Percentiles rank a stretch among this genome's conserved stretches.
phyloP scores from a whole-genome alignment of 345 rosid species.

The Microthlaspi erraticum region DNA sequence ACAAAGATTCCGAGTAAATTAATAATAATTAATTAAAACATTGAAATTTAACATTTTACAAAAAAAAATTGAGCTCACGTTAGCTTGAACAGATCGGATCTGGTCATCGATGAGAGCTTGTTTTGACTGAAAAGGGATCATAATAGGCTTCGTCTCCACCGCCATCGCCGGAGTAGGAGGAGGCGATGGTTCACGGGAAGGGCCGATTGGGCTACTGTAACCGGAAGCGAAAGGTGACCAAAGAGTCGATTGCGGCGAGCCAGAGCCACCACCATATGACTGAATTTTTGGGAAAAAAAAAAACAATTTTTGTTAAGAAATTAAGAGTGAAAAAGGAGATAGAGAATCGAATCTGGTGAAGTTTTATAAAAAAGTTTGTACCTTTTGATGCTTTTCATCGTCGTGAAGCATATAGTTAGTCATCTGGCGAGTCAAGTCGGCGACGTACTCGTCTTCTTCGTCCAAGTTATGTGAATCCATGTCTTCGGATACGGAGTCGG shows the following conservation, averaged over 20 bases:
- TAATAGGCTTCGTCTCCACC: constrained; percentile 37
- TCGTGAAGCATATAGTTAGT: constrained; percentile 62
- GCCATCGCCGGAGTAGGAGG: constrained; percentile 41
- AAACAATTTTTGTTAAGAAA: background rate
- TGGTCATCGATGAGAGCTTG: constrained; percentile 65
- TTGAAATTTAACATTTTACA: too few relatives aligned
- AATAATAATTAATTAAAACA: background rate
- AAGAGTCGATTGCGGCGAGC: constrained; percentile 53
- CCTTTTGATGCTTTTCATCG: constrained; percentile 46
- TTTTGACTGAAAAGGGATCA: constrained; percentile 47
- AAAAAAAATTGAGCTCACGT: constrained; percentile 41
- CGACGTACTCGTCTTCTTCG: constrained; percentile 64
- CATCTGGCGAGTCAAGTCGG: constrained; percentile 85
- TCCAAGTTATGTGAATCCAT: constrained; percentile 41
- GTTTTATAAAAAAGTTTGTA: background rate
- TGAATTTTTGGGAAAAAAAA: constrained; percentile 11
- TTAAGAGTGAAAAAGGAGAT: background rate
- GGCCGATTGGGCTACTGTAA: constrained; percentile 42
- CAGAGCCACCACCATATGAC: constrained; percentile 47
- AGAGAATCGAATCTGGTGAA: constrained; percentile 32
- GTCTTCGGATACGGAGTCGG: constrained; percentile 8
- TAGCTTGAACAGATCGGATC: constrained; percentile 65
- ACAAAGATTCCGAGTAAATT: constrained; percentile 5
- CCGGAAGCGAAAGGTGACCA: constrained; percentile 51
- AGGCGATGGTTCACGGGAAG: constrained; percentile 52